A percentile compares a stretch with the other conserved stretches of the same genome.
Evolutionary conservation across 139 green algal genomes (phyloP).

Genomic region (Chlamydomonas applanata): DNA sequence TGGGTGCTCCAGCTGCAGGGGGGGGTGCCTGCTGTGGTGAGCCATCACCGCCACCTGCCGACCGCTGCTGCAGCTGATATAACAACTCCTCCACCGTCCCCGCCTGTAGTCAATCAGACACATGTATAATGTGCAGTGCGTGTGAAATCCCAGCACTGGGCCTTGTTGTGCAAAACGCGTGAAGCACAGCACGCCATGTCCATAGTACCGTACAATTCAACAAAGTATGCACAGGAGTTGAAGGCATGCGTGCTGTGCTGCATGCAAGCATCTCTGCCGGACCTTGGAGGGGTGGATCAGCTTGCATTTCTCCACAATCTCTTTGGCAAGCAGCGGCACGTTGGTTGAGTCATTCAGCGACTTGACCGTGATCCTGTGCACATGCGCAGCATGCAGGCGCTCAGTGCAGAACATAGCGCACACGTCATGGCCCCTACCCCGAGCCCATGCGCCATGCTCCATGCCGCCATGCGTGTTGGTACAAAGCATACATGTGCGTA

Average conservation of each 20-base stretch:
- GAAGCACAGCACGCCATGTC: no score
- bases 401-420: neutral
- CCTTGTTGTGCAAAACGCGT: no score
- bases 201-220: no score
- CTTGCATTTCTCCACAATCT: constrained; percentile 78
- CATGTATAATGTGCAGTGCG: no score
- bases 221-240: no score
- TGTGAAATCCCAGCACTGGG: no score
- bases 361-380: constrained; percentile 63
- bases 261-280: neutral
- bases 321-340: constrained; percentile 53
- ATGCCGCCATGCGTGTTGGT: no score
- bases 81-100: constrained; percentile 54
- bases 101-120: constrained; percentile 30
- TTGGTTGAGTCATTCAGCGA: constrained; percentile 51
- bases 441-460: no score
- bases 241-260: neutral
- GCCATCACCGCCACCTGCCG: no score
- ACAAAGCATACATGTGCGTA: neutral
- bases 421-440: no score
- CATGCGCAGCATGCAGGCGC: neutral
- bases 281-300: constrained; percentile 76
- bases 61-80: constrained; percentile 41
- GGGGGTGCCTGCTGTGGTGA: neutral
- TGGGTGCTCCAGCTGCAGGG: neutral